Conservation (phyloP, 2,329 filamentous ascomycete genomes). For the Claviceps sp. region DNA sequence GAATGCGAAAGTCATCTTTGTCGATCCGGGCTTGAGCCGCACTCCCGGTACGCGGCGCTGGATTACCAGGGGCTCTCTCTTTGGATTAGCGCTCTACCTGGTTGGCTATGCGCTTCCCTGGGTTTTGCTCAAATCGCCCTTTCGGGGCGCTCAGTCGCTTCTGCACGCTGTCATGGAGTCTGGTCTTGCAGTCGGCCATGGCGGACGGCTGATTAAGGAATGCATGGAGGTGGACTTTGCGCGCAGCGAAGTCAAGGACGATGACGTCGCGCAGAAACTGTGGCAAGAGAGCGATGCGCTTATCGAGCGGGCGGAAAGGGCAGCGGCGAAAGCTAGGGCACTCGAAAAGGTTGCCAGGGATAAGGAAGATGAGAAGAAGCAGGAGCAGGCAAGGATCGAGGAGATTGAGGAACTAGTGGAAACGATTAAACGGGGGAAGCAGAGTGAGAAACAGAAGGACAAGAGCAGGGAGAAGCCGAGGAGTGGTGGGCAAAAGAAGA, state of each 20-base stretch:
- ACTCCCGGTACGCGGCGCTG: conserved; percentile 82
- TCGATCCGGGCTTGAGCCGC: conserved; percentile 73
- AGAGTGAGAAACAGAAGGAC: conserved; percentile 13
- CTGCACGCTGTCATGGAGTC: conserved; percentile 77
- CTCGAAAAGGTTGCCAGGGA: conserved; percentile 25
- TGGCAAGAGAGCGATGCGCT: conserved; percentile 84
- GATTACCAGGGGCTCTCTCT: conserved; percentile 71
- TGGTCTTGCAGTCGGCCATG: conserved; percentile 46
- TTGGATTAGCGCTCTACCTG: conserved; percentile 66
- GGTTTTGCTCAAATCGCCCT: conserved; percentile 74
- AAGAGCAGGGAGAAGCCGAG: not conserved
- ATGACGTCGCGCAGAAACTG: conserved; percentile 65
- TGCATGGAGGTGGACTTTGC: conserved; percentile 64
- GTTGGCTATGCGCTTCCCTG: conserved; percentile 69
- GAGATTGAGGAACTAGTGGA: conserved; percentile 26
- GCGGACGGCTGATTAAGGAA: conserved; percentile 74
- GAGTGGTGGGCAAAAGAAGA: not conserved
- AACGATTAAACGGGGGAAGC: conserved; percentile 30
- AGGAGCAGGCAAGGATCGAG: conserved; percentile 19
- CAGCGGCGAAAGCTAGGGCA: conserved; percentile 46
- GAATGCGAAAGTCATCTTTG: conserved; percentile 72
- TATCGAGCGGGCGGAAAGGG: conserved; percentile 70
- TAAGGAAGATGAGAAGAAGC: conserved; percentile 18
- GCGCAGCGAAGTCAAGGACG: conserved; percentile 62
- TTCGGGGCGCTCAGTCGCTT: conserved; percentile 76